Evolutionary conservation across 1,284 basidiomycete genomes (phyloP).

Genomic region (Rhodotorula sp.): DNA sequence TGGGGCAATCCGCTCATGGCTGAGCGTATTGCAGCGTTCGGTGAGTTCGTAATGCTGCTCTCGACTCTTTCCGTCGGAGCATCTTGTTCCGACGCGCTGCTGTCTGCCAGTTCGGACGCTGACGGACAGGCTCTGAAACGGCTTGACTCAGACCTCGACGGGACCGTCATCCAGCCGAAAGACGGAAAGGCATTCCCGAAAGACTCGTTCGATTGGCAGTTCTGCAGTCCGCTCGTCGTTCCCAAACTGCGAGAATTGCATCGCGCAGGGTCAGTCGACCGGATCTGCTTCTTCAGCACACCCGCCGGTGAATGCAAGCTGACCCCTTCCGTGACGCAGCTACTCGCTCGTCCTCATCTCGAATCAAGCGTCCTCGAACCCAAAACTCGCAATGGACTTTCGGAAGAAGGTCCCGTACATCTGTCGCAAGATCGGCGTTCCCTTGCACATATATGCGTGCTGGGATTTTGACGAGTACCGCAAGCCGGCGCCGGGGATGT

Average conservation of each 20-base stretch:
- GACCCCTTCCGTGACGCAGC: slow-evolving; percentile 49
- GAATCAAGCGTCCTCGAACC: slow-evolving; percentile 58
- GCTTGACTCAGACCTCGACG: slow-evolving; percentile 58
- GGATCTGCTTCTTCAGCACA: neutral
- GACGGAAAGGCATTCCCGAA: slow-evolving; percentile 55
- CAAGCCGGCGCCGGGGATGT: slow-evolving; percentile 87
- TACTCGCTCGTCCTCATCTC: slow-evolving; percentile 70
- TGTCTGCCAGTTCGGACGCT: neutral
- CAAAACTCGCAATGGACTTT: slow-evolving; percentile 58
- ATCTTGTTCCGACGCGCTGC: neutral
- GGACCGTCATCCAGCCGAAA: slow-evolving; percentile 71
- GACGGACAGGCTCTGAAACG: neutral
- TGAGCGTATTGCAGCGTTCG: slow-evolving; percentile 29
- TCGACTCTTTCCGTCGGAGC: neutral
- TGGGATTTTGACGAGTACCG: slow-evolving; percentile 63
- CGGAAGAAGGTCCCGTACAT: slow-evolving; percentile 70
- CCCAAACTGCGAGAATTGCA: slow-evolving; percentile 61
- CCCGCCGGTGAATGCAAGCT: neutral
- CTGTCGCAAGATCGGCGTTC: slow-evolving; percentile 66
- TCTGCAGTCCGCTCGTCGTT: slow-evolving; percentile 62
- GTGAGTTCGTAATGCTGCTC: slow-evolving; percentile 1
- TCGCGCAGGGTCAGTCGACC: slow-evolving; percentile 47
- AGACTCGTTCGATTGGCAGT: slow-evolving; percentile 62
- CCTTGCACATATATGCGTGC: slow-evolving; percentile 77
- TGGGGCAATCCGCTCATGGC: neutral